Evolutionary conservation across 257 asterid genomes (phyloP), one percentile per base, ranked within the genome.

Genomic region (Cruciata laevipes): DNA sequence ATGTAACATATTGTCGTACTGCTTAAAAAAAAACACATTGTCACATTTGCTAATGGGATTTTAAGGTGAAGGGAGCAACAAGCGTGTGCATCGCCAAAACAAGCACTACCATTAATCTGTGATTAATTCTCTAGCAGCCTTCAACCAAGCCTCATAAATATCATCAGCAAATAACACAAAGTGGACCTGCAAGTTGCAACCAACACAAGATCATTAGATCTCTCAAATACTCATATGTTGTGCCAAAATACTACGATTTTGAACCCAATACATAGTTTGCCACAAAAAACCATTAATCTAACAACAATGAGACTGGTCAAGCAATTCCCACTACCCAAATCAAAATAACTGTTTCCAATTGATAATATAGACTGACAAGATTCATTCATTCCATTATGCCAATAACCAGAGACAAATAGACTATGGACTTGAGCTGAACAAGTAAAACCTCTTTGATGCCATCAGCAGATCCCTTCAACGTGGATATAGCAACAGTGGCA

Each of bases 401-500:
- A 42, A 40, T 40, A 37, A 11, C 49, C 49, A 40, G 49, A 40
- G 49, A 30, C 37, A 30, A 7, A 23, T 23, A 37, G 35, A 53
- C 20, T 13, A 6, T 1, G 37, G 33, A 56, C 53, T 56, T 14
- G 12, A 18, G 35, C 2, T 0, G 44, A 52, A 67, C 23, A 60
- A 21, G 67, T 35, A 63, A 35, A 85, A 94, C 99, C 96, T 90
- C 96, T 77, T 85, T 88, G 68, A 90, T 73, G 69, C 84, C 83
- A 70, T 79, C 82, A 3, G 83, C 83, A 69, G 65, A 84, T 80
- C 83, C 95, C 82, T 78, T 87, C 58, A 88, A 68, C 1, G 97
- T 81, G 59, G 96, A 85, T 75, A 94, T 76, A 72, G 99, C 96
- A 76, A 90, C 95, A 38, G 82, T 61, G 65, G 99, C 97, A 77